Evolutionary conservation across 2,329 filamentous ascomycete genomes (phyloP).

Genomic region (Mariannaea elegans): DNA sequence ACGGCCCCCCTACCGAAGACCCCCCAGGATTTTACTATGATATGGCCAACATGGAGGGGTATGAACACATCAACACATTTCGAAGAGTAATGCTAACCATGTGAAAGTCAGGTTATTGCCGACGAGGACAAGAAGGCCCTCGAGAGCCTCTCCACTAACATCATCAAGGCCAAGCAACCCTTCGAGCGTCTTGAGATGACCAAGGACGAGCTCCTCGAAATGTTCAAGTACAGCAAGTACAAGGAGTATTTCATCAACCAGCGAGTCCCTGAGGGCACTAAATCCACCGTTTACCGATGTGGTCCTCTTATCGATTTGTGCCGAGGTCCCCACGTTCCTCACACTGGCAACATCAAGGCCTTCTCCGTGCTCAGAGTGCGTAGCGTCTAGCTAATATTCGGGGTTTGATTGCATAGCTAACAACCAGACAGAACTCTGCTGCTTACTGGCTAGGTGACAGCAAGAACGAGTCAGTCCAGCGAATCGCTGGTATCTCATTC

Average conservation of each 20-base stretch:
- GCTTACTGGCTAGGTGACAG: constrained; percentile 96
- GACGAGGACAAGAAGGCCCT: constrained; percentile 86
- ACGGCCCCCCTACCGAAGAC: constrained; percentile 89
- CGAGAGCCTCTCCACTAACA: constrained; percentile 80
- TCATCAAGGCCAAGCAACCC: constrained; percentile 95
- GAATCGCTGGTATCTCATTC: constrained; percentile 95
- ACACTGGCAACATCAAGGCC: constrained; percentile 92
- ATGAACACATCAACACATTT: constrained; percentile 9
- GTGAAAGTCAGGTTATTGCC: constrained; percentile 74
- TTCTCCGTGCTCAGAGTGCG: constrained; percentile 86
- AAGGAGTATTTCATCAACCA: constrained; percentile 93
- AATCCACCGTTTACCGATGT: constrained; percentile 93
- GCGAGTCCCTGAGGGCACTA: constrained; percentile 79
- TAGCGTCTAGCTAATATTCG: background rate
- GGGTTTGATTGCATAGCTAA: constrained; percentile 21
- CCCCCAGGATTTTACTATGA: constrained; percentile 90
- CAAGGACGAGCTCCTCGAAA: constrained; percentile 91
- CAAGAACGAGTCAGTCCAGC: constrained; percentile 92
- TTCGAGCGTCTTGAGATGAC: constrained; percentile 90
- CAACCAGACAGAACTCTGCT: constrained; percentile 67
- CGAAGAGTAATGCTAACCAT: constrained; percentile 28
- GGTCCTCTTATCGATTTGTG: constrained; percentile 96
- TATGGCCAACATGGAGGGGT: constrained; percentile 72
- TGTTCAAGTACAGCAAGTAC: constrained; percentile 98
- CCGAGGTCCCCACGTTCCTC: constrained; percentile 89